phyloP scores from a whole-genome alignment of 768 basidiomycete species.

The Boletus eberwhitei region DNA sequence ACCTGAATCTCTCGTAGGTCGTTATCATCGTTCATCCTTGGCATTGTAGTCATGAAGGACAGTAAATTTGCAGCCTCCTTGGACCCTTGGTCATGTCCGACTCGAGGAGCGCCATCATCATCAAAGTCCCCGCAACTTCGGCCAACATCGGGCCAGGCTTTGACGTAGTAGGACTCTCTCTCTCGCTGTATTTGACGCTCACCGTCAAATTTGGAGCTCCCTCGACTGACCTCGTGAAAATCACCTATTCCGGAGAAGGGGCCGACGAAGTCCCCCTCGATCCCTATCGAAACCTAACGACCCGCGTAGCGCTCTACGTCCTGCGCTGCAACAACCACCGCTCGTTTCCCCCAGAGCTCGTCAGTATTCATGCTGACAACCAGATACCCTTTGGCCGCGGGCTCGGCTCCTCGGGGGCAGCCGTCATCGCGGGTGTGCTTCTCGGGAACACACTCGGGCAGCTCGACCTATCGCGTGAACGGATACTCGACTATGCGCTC shows the following conservation, averaged over 20 bases:
- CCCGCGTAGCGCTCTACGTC: slow-evolving; percentile 96
- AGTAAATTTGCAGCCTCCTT: background rate
- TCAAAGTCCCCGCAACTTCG: slow-evolving; percentile 93
- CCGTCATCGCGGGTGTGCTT: slow-evolving; percentile 96
- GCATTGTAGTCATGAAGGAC: background rate
- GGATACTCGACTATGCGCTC: slow-evolving; percentile 91
- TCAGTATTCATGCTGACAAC: slow-evolving; percentile 73
- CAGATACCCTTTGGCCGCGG: slow-evolving; percentile 98
- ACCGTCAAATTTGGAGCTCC: slow-evolving; percentile 47
- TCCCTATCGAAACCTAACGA: slow-evolving; percentile 95
- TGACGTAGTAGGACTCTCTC: slow-evolving; percentile 97
- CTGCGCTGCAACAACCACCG: slow-evolving; percentile 81
- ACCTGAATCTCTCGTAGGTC: slow-evolving; percentile 6
- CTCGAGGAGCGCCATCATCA: slow-evolving; percentile 45
- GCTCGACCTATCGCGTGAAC: slow-evolving; percentile 61
- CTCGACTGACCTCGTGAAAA: slow-evolving; percentile 49
- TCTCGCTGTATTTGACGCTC: slow-evolving; percentile 81
- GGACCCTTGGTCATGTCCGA: slow-evolving; percentile 19
- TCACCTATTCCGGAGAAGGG: slow-evolving; percentile 87
- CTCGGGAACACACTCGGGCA: slow-evolving; percentile 81
- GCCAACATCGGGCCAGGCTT: slow-evolving; percentile 99
- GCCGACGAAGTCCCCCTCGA: slow-evolving; percentile 88
- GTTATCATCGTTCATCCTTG: background rate
- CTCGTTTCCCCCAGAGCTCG: slow-evolving; percentile 72
- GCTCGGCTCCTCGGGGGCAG: slow-evolving; percentile 95